Evolutionary conservation across 495 filamentous ascomycete genomes (phyloP).

Genomic region (Articulospora tetracladia): DNA sequence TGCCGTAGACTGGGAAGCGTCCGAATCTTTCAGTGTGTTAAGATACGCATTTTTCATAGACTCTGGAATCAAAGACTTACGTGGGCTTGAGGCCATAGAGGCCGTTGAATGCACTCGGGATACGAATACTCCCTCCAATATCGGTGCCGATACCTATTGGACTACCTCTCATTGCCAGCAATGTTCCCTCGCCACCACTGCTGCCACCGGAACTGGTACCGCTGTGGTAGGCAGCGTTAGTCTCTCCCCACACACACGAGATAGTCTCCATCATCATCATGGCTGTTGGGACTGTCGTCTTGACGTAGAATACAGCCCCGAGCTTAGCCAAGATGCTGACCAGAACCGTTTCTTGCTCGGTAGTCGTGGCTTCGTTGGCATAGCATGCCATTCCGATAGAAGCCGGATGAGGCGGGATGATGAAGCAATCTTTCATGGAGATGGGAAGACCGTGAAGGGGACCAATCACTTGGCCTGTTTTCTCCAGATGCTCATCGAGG

Average conservation of each 20-base stretch:
- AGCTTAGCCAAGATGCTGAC: slow-evolving; percentile 41
- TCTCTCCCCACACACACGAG: slow-evolving; percentile 31
- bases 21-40: slow-evolving; percentile 19
- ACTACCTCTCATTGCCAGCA: slow-evolving; percentile 52
- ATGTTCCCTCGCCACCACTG: slow-evolving; percentile 60
- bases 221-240: slow-evolving; percentile 47
- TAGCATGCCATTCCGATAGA: slow-evolving; percentile 34
- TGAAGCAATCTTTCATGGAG: slow-evolving; percentile 52
- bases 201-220: slow-evolving; percentile 53
- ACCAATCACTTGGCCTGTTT: slow-evolving; percentile 44
- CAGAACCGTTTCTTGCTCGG: slow-evolving; percentile 21
- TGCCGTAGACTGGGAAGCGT: slow-evolving; percentile 25
- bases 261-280: slow-evolving; percentile 48
- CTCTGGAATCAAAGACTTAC: slow-evolving; percentile 17
- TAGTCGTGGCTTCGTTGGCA: slow-evolving; percentile 36
- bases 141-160: slow-evolving; percentile 62
- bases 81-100: slow-evolving; percentile 57
- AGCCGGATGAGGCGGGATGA: slow-evolving; percentile 20
- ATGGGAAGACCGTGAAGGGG: slow-evolving; percentile 58
- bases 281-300: slow-evolving; percentile 58
- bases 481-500: slow-evolving; percentile 47
- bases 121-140: slow-evolving; percentile 66
- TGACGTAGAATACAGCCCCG: slow-evolving; percentile 63
- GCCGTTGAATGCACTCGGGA: slow-evolving; percentile 62
- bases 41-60: neutral